Evolutionary conservation across 2,329 filamentous ascomycete genomes (phyloP).

Genomic region (Scytalidium lignicola): DNA sequence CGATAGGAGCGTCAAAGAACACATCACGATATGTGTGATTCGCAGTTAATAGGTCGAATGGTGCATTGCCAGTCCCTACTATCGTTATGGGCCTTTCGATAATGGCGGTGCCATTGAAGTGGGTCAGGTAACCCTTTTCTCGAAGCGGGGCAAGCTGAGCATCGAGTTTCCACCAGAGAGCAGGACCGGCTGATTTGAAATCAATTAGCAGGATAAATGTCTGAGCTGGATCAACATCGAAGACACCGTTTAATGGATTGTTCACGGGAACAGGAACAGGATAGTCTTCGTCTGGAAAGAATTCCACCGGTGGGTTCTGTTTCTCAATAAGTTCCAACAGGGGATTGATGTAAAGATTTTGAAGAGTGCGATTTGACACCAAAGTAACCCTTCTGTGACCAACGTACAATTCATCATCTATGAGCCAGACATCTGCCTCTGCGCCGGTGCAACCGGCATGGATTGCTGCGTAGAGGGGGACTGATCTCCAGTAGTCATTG

Average conservation of each 20-base stretch:
- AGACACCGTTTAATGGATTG: slow-evolving; percentile 14
- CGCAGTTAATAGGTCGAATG: slow-evolving; percentile 43
- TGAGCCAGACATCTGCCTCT: slow-evolving; percentile 26
- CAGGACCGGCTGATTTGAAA: no score
- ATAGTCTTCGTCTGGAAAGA: not conserved
- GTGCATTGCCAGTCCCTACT: slow-evolving; percentile 25
- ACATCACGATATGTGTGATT: slow-evolving; percentile 49
- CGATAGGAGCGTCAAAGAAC: slow-evolving; percentile 58
- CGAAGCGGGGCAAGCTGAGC: no score
- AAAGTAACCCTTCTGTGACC: slow-evolving; percentile 22
- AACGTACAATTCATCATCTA: slow-evolving; percentile 20
- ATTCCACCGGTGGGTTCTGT: slow-evolving; percentile 14
- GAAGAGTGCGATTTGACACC: slow-evolving; percentile 18
- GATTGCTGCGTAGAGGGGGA: slow-evolving; percentile 23
- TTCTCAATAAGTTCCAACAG: slow-evolving; percentile 20
- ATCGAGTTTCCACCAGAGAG: no score
- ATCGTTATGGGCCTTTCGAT: slow-evolving; percentile 21
- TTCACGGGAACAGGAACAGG: not conserved
- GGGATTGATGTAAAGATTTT: slow-evolving; percentile 23
- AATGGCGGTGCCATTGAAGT: slow-evolving; percentile 19
- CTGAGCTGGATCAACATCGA: slow-evolving; percentile 3
- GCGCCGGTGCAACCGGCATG: slow-evolving; percentile 19
- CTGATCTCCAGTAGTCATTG: slow-evolving; percentile 16
- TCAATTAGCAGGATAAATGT: no score
- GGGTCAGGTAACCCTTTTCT: slow-evolving; percentile 17